phyloP scores from a whole-genome alignment of 345 rosid genomes.

The Triadica sebifera region DNA sequence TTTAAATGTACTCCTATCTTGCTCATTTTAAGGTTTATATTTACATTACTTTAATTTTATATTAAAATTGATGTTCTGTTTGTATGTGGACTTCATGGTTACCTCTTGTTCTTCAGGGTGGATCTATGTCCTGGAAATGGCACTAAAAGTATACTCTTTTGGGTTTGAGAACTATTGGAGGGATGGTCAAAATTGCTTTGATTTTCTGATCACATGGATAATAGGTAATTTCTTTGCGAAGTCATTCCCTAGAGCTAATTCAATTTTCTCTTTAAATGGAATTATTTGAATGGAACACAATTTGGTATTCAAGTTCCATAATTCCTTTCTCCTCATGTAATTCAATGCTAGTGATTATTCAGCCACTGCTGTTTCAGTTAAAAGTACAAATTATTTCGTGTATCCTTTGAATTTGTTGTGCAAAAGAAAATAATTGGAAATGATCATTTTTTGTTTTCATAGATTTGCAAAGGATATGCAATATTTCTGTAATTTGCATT shows the following conservation, averaged over 20 bases:
- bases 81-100: slow-evolving; percentile 20
- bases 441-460: neutral
- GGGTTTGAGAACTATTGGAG: slow-evolving; percentile 95
- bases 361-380: neutral
- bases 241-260: neutral
- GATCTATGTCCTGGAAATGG: slow-evolving; percentile 97
- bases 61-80: neutral
- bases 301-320: neutral
- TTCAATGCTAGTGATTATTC: neutral
- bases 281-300: slow-evolving; percentile 1
- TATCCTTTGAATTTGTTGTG: neutral
- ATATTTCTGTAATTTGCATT: neutral
- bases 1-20: slow-evolving; percentile 5
- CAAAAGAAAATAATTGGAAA: neutral
- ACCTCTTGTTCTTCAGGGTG: slow-evolving; percentile 58
- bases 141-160: slow-evolving; percentile 72
- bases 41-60: neutral
- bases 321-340: neutral
- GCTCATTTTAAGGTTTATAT: neutral
- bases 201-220: slow-evolving; percentile 82
- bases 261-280: neutral
- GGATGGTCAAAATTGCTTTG: slow-evolving; percentile 93
- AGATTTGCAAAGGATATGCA: neutral
- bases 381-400: neutral
- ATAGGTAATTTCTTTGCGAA: slow-evolving; percentile 51